phyloP scores from a whole-genome alignment of 1,284 basidiomycete species.

The Boletus holoroseus region DNA sequence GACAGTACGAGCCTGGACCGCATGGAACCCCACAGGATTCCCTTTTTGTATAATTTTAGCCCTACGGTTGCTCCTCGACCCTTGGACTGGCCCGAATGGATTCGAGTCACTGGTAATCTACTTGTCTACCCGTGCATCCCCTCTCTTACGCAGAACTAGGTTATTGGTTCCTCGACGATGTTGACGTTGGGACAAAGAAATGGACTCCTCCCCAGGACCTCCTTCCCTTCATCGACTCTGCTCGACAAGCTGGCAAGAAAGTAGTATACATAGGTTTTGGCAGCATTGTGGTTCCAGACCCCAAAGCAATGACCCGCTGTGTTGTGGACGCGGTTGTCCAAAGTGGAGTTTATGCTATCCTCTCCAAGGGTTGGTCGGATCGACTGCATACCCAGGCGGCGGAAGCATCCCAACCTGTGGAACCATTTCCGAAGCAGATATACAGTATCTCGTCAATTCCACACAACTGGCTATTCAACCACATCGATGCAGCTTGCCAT shows the following conservation, averaged over 20 bases:
- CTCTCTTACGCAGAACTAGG: slow-evolving; percentile 42
- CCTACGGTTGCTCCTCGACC: slow-evolving; percentile 84
- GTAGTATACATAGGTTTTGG: slow-evolving; percentile 98
- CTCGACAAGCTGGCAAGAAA: slow-evolving; percentile 74
- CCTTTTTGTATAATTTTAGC: slow-evolving; percentile 97
- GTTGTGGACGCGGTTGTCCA: slow-evolving; percentile 84
- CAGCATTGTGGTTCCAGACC: slow-evolving; percentile 96
- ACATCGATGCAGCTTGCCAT: slow-evolving; percentile 94
- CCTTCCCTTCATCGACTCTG: slow-evolving; percentile 75
- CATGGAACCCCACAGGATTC: slow-evolving; percentile 94
- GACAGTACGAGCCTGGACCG: slow-evolving; percentile 82
- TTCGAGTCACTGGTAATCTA: slow-evolving; percentile 77
- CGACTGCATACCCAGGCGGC: slow-evolving; percentile 66
- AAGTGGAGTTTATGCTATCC: slow-evolving; percentile 83
- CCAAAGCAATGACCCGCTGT: slow-evolving; percentile 83
- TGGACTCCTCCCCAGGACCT: slow-evolving; percentile 84
- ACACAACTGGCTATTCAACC: slow-evolving; percentile 94
- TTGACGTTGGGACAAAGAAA: slow-evolving; percentile 79
- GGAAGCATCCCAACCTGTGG: slow-evolving; percentile 57
- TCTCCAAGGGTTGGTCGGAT: slow-evolving; percentile 98
- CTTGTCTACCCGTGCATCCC: slow-evolving; percentile 1
- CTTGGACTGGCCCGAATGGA: slow-evolving; percentile 98
- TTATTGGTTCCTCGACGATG: slow-evolving; percentile 93
- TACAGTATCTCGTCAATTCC: slow-evolving; percentile 85
- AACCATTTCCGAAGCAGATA: slow-evolving; percentile 70